Conservation (phyloP, 176 grass and related monocot genomes). For the Ananas comosus region DNA sequence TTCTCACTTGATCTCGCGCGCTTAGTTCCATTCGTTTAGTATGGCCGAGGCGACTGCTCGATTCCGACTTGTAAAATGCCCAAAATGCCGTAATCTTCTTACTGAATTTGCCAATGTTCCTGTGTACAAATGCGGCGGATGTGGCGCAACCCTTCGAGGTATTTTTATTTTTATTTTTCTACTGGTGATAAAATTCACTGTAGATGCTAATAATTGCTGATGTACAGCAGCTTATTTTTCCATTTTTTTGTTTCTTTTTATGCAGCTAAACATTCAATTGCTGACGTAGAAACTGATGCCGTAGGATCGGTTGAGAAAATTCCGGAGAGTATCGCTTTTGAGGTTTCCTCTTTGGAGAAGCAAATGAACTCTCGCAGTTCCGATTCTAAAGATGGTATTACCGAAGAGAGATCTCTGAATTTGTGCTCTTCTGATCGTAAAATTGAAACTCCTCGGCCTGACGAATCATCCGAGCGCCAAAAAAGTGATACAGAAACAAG, state of each 20-base stretch:
- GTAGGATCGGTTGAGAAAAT: conserved; percentile 25
- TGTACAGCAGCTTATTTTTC: not conserved
- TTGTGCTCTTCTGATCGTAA: not conserved
- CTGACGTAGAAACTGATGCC: conserved; percentile 21
- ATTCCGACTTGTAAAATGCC: conserved; percentile 70
- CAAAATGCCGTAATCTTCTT: conserved; percentile 59
- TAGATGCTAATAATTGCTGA: conserved; percentile 18
- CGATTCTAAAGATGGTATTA: not conserved
- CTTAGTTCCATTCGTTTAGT: too few species aligned
- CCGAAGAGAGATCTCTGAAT: not conserved
- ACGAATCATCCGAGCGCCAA: not conserved
- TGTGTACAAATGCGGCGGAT: conserved; percentile 66
- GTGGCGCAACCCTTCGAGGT: conserved; percentile 62
- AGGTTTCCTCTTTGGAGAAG: conserved; percentile 8
- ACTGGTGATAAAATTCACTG: not conserved
- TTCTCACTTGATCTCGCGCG: too few species aligned
- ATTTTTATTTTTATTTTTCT: not conserved
- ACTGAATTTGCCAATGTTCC: conserved; percentile 44
- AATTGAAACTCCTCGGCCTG: not conserved
- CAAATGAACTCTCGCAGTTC: not conserved
- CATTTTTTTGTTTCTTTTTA: not conserved
- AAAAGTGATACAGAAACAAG: not conserved
- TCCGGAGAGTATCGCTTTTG: conserved; percentile 13
- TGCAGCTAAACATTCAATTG: conserved; percentile 50
- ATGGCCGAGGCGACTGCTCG: conserved; percentile 36